A percentile compares a stretch with the other conserved stretches of the same genome.
These are phyloP conservation scores for Aspergillus sclerotialis DNA, from an alignment of 2,329 filamentous ascomycete species.

Conservation along the genomic window DNA sequence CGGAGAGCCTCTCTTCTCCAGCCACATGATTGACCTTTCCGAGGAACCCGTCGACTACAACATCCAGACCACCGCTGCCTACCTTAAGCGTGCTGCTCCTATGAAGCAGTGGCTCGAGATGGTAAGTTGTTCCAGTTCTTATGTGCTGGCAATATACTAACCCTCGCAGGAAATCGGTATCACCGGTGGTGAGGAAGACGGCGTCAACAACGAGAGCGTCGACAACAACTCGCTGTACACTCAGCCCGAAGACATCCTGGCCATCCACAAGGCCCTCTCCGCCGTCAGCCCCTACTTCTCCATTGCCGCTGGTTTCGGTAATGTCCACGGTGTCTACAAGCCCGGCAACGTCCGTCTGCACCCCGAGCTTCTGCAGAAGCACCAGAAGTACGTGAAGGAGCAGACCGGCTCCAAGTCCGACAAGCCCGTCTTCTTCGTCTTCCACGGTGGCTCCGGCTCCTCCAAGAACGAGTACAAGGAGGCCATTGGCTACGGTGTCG, in stretches of 20 bases:
- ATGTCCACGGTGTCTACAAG: constrained; percentile 99
- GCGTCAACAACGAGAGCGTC: constrained; percentile 96
- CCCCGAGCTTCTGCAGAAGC: constrained; percentile 92
- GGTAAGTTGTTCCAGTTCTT: constrained; percentile 48
- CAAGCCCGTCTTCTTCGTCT: constrained; percentile 98
- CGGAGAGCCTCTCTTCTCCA: constrained; percentile 87
- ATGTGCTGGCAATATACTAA: too few relatives aligned
- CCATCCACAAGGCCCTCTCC: constrained; percentile 79
- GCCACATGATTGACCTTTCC: constrained; percentile 97
- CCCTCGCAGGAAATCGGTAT: constrained; percentile 79
- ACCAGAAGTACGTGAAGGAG: constrained; percentile 86
- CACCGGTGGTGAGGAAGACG: constrained; percentile 95
- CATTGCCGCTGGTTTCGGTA: constrained; percentile 96
- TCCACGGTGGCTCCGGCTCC: constrained; percentile 95
- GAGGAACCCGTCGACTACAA: constrained; percentile 89
- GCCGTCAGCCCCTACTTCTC: constrained; percentile 94
- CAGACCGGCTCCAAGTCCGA: constrained; percentile 63
- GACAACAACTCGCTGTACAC: constrained; percentile 98
- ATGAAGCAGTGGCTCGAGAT: constrained; percentile 99
- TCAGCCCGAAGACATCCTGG: constrained; percentile 91
- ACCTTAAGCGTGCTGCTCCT: constrained; percentile 87
- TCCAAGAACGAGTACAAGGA: constrained; percentile 82
- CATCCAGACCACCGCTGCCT: constrained; percentile 83
- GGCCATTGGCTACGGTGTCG: constrained; percentile 86
- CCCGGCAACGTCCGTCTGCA: constrained; percentile 95